Conservation (phyloP, 768 basidiomycete genomes). For the Strobilomyces confusus region DNA sequence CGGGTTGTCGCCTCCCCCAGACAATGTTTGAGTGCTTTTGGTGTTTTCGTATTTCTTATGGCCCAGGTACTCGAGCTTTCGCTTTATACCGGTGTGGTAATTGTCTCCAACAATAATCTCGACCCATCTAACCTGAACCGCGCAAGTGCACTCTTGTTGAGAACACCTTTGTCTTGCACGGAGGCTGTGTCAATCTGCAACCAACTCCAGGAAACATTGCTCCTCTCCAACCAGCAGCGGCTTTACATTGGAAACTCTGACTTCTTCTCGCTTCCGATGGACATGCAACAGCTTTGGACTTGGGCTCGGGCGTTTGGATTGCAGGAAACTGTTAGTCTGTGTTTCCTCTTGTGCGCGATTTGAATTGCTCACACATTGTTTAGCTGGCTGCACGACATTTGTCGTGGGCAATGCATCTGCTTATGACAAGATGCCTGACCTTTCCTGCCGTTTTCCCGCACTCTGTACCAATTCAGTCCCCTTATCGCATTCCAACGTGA, state of each 20-base stretch:
- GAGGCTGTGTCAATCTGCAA: not conserved
- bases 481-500: slow-evolving; percentile 4
- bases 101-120: slow-evolving; percentile 15
- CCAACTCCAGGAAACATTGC: too few relatives aligned
- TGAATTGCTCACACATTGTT: too few relatives aligned
- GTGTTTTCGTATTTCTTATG: not conserved
- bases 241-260: too few relatives aligned
- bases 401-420: not conserved
- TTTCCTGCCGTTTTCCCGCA: slow-evolving; percentile 1
- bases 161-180: not conserved
- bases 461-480: slow-evolving; percentile 22
- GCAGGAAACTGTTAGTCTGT: too few relatives aligned
- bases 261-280: too few relatives aligned
- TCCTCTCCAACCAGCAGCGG: too few relatives aligned
- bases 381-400: too few relatives aligned
- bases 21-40: not conserved
- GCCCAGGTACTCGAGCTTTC: not conserved
- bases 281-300: too few relatives aligned
- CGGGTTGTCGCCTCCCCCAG: too few relatives aligned
- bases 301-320: too few relatives aligned
- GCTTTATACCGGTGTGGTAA: slow-evolving; percentile 2
- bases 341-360: too few relatives aligned
- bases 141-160: slow-evolving; percentile 7
- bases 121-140: slow-evolving; percentile 5
- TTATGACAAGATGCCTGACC: not conserved